Evolutionary conservation across 2,329 filamentous ascomycete species (phyloP), one percentile per base, ranked within the genome.

Genomic region (Bretziella fagacearum): DNA sequence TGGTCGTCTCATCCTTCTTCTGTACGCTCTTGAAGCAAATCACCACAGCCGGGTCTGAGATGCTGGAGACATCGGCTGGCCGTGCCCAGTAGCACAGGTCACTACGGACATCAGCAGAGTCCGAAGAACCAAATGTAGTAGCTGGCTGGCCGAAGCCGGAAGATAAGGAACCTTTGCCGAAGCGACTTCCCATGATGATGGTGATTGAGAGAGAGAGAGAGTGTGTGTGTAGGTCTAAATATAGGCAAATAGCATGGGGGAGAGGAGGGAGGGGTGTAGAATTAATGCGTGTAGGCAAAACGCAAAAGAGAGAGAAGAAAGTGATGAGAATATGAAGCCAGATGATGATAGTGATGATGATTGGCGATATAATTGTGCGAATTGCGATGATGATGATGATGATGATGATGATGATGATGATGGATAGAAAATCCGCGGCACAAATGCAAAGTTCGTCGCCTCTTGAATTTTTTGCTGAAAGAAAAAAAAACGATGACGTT

Each of bases 1-100:
- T 93, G 30, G 91, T 98, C 8, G 78, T 93, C 56, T 79, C 81
- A 64, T 95, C 89, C 63, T 91, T 93, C 65, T 96, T 98, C 44
- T 79, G 71, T 3, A 95, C 64, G 55, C 93, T 94, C 63, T 95
- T 93, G 65, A 95, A 84, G n/a, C 79, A 77, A 11, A 96, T 86
- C 30, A 89, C 77, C 30, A 89, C 69, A 57, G 91, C 82, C 6
- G 86, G 73, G 55, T 94, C 79, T 37, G 78, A 81, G 51, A 98
- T 77, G 36, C 66, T 66, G 27, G 78, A 77, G 54, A 94, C 75
- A 56, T 94, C 81, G 41, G 84, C 83, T 7, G 85, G 84, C 56
- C 93, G 86, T 46, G 82, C 71, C 45, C 96, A 74, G 64, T 94
- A 95, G 37, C 87, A 94, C 32, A 98, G 5, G 67, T 68, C 54